Conservation (phyloP, 306 rosid species). For the Luffa acutangula region DNA sequence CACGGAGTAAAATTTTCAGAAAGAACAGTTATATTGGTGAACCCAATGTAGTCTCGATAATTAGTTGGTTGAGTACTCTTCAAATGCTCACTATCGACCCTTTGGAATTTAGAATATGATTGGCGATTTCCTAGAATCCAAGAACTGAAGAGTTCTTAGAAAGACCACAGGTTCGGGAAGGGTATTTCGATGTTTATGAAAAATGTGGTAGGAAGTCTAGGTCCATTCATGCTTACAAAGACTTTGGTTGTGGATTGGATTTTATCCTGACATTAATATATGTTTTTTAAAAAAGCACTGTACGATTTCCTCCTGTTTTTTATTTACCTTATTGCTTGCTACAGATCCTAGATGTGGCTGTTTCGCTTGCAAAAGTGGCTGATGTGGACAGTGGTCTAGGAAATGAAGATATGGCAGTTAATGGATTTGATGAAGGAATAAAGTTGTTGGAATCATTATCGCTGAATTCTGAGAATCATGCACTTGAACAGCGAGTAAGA, state of each 20-base stretch:
- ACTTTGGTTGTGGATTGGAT: neutral
- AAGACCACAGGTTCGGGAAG: neutral
- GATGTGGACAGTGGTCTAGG: constrained; percentile 82
- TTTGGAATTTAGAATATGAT: neutral
- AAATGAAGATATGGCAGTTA: constrained; percentile 57
- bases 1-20: neutral
- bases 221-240: neutral
- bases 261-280: neutral
- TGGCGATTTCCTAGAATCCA: neutral
- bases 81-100: neutral
- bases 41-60: neutral
- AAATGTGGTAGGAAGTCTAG: neutral
- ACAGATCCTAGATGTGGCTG: constrained; percentile 75
- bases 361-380: constrained; percentile 89
- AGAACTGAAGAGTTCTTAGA: neutral
- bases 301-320: neutral
- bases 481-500: constrained; percentile 60
- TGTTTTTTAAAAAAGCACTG: neutral
- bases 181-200: neutral
- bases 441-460: constrained; percentile 52
- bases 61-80: neutral
- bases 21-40: neutral
- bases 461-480: constrained; percentile 50
- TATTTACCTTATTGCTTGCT: constrained; percentile 5
- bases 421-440: constrained; percentile 81